These are phyloP conservation scores for Fraxinus albicans DNA, from an alignment of 305 asterid species.

Conservation along the genomic window DNA sequence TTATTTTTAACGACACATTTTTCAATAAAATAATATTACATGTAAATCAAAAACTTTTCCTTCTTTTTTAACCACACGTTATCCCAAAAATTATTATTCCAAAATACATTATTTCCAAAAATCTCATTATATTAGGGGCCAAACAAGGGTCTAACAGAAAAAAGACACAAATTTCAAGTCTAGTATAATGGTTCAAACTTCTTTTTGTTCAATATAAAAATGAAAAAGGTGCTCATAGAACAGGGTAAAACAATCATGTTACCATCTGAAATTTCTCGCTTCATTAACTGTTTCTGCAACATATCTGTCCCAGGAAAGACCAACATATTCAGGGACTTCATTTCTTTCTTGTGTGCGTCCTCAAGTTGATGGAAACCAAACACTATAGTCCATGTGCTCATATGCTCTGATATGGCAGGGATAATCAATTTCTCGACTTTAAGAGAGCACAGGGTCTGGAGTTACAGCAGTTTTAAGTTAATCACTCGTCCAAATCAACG, in stretches of 20 bases:
- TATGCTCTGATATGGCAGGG: constrained; percentile 92
- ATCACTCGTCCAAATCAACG: constrained; percentile 2
- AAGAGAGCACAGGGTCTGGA: constrained; percentile 73
- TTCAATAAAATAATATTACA: background rate
- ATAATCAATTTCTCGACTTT: constrained; percentile 72
- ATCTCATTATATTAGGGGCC: background rate
- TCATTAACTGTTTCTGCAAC: constrained; percentile 45
- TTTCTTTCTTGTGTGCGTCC: constrained; percentile 46
- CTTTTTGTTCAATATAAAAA: background rate
- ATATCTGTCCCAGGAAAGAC: constrained; percentile 60
- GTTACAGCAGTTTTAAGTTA: constrained; percentile 21
- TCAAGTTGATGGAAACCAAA: constrained; percentile 79
- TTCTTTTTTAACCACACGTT: background rate
- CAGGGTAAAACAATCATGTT: background rate
- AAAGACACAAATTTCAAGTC: background rate
- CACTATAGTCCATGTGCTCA: constrained; percentile 73
- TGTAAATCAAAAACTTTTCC: too few species aligned
- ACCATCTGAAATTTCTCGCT: constrained; percentile 34
- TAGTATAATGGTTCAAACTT: background rate
- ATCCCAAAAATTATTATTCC: background rate
- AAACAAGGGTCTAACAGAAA: background rate
- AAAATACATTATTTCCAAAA: background rate
- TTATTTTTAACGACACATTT: background rate
- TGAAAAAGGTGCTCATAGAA: background rate
- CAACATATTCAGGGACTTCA: constrained; percentile 48